A percentile compares a stretch with the other conserved stretches of the same genome.
These are phyloP conservation scores for Candida michaelii DNA, from an alignment of 805 yeast genomes.

Conservation along the genomic window DNA sequence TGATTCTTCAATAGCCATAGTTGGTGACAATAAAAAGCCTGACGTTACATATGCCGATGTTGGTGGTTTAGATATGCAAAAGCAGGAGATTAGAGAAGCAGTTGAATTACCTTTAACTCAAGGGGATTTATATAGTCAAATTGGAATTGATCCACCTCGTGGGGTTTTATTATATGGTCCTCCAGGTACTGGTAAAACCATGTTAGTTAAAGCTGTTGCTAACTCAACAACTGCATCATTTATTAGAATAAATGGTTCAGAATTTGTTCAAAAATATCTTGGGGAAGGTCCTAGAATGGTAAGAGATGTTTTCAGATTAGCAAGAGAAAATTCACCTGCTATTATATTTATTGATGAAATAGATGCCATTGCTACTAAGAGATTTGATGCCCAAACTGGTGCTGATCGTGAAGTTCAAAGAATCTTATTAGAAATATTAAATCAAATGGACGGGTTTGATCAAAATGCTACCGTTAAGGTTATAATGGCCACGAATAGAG, in stretches of 20 bases:
- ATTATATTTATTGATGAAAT: conserved; percentile 98
- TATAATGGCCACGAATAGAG: conserved; percentile 98
- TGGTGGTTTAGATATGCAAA: conserved; percentile 99
- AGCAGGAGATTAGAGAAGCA: conserved; percentile 98
- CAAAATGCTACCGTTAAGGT: conserved; percentile 94
- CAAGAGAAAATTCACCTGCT: conserved; percentile 95
- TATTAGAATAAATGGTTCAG: conserved; percentile 96
- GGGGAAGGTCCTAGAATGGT: conserved; percentile 99
- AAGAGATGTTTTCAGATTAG: conserved; percentile 94
- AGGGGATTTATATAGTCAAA: conserved; percentile 92
- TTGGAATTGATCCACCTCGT: conserved; percentile 98
- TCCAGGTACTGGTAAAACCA: conserved; percentile 99
- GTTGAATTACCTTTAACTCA: conserved; percentile 96
- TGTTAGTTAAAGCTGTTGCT: conserved; percentile 99
- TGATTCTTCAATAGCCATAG: conserved; percentile 91
- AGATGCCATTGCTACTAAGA: conserved; percentile 98
- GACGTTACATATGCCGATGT: conserved; percentile 95
- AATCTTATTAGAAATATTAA: conserved; percentile 88
- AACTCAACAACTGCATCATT: conserved; percentile 94
- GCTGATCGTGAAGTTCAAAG: conserved; percentile 99
- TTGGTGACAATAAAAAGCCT: conserved; percentile 91
- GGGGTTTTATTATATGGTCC: conserved; percentile 99
- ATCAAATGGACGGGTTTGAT: conserved; percentile 99
- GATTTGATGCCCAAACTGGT: conserved; percentile 99
- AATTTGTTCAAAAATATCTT: conserved; percentile 94